Conservation (phyloP, 371 early-diverging fungal species). For the Thermomucor indicae-seudaticae region DNA sequence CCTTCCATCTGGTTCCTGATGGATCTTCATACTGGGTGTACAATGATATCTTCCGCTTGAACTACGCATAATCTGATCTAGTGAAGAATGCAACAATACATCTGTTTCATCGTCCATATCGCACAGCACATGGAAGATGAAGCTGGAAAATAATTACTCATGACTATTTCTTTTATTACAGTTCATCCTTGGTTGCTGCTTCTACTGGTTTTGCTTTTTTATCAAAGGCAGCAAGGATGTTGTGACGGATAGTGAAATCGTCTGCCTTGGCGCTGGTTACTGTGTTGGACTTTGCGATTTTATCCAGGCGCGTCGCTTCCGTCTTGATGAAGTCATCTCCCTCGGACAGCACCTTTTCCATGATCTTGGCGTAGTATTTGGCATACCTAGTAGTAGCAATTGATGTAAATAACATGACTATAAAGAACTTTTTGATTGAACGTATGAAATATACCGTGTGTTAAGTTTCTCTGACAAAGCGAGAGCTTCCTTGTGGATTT, state of each 20-base stretch:
- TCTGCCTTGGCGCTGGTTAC: constrained; percentile 64
- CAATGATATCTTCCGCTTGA: constrained; percentile 84
- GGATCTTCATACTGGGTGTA: constrained; percentile 56
- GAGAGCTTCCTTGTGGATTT: constrained; percentile 34
- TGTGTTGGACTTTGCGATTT: constrained; percentile 58
- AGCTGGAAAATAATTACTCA: too few species aligned
- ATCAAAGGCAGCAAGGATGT: constrained; percentile 67
- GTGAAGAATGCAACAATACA: too few species aligned
- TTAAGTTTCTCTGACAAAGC: constrained; percentile 22
- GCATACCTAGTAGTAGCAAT: constrained; percentile 30
- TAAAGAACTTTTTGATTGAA: neutral
- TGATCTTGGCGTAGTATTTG: constrained; percentile 70
- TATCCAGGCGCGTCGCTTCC: constrained; percentile 68
- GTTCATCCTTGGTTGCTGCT: constrained; percentile 27
- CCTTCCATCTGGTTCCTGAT: constrained; percentile 76
- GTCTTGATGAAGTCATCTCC: constrained; percentile 57
- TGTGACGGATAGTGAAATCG: constrained; percentile 71
- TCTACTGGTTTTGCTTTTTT: constrained; percentile 28
- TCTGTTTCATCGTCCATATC: too few species aligned
- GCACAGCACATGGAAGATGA: too few species aligned
- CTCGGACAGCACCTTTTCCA: constrained; percentile 63
- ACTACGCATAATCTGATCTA: constrained; percentile 33
- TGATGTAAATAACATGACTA: neutral
- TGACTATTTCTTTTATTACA: constrained; percentile 15
- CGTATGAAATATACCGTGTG: constrained; percentile 10